phyloP scores from a whole-genome alignment of 2,329 filamentous ascomycete genomes.

The Ampelomyces quisqualis region DNA sequence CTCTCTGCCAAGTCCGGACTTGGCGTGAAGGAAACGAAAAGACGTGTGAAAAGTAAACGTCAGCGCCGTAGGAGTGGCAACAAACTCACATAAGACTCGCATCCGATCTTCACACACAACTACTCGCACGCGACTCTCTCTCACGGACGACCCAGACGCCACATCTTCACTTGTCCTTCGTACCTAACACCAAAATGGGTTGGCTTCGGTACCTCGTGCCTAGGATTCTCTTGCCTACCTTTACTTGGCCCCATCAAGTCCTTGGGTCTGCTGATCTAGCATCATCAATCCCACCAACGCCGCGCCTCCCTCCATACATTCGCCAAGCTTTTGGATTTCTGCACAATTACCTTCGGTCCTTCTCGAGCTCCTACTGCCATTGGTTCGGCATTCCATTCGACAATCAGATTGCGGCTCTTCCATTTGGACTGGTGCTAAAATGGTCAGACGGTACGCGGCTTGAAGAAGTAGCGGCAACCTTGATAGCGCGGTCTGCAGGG shows the following conservation, averaged over 20 bases:
- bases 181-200: neutral
- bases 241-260: conserved; percentile 14
- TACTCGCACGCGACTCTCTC: too few species aligned
- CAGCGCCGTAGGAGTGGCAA: too few species aligned
- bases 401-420: conserved; percentile 14
- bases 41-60: too few species aligned
- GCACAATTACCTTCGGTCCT: conserved; percentile 7
- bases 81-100: too few species aligned
- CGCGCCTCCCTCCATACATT: conserved; percentile 8
- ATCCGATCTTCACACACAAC: too few species aligned
- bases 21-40: too few species aligned
- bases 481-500: conserved; percentile 15
- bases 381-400: conserved; percentile 18
- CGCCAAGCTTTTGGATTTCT: conserved; percentile 9
- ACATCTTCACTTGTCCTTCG: neutral
- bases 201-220: conserved; percentile 1
- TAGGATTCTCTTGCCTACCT: conserved; percentile 9
- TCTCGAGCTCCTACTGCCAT: conserved; percentile 11
- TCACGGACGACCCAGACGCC: too few species aligned
- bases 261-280: conserved; percentile 42
- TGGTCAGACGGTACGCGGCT: conserved; percentile 22
- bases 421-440: conserved; percentile 21
- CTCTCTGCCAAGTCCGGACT: too few species aligned
- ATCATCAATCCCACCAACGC: conserved; percentile 56
- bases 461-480: conserved; percentile 19